Base-by-base conservation (phyloP, 345 rosid species). In the Lenwebbia sp. region DNA sequence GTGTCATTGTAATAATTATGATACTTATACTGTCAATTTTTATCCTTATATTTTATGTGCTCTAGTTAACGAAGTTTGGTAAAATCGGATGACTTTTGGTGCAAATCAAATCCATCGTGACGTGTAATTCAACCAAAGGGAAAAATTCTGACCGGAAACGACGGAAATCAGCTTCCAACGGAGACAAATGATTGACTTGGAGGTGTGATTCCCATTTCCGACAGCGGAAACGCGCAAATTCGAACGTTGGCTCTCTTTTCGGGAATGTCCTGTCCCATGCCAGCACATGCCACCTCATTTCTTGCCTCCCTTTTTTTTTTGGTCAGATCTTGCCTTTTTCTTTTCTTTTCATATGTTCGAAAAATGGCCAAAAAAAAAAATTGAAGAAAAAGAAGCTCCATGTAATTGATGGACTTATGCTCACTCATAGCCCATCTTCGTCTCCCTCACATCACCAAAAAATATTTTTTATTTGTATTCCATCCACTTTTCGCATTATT, bases 281-380 rank as follows among this genome's bases (percentile, higher is more conserved):
- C 87, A 85, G 76, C 87, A 26, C 87, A 78, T 19, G 49, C 83
- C 87, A 85, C 87, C 87, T 85, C 87, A 25, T 7, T 25, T 10
- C 78, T 70, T 33, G 13, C 8, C 53, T 0, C 57, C 23, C 3
- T 19, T 33, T 9, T 23, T 33, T 0, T 33, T 65, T 65, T 65
- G 1, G 49, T 47, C 49, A 47, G 49, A 47, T 47, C 49, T 49
- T 49, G 50, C 50, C 5, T 52, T 52, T 52, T 12, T 13, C 5
- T 58, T 60, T 84, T 5, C 44, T 5, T n/a, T n/a, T n/a, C 41
- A 0, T 13, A 47, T 5, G 28, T 85, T n/a, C 25, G 37, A 14
- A 60, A 12, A 62, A n/a, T 22, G 74, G 41, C 23, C 17, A 30
- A 15, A 65, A 3, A 40, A 13, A 41, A 9, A 15, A n/a, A n/a